Percentiles rank a stretch among this genome's conserved stretches.
Conservation (phyloP, 192 early-diverging fungal genomes). For the Entomortierella lignicola region DNA sequence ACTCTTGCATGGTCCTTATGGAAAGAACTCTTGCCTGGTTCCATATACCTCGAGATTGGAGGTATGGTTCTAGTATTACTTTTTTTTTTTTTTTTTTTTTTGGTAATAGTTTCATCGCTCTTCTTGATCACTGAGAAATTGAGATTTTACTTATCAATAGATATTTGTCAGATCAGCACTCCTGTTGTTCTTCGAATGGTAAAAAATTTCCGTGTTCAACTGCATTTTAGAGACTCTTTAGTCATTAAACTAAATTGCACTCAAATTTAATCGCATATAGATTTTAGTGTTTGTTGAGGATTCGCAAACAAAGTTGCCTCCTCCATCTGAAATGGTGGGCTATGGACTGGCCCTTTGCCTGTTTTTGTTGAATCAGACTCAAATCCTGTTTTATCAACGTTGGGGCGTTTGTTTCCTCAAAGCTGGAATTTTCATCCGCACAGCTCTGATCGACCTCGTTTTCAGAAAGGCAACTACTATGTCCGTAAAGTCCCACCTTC, state of each 20-base stretch:
- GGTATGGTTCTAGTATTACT: slow-evolving; percentile 1
- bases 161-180: background rate
- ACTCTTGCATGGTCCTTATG: slow-evolving; percentile 16
- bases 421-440: slow-evolving; percentile 40
- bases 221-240: too few relatives aligned
- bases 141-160: background rate
- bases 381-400: slow-evolving; percentile 36
- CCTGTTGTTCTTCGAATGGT: background rate
- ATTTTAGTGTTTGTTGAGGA: background rate
- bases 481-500: slow-evolving; percentile 27
- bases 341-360: slow-evolving; percentile 30
- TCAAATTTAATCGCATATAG: background rate
- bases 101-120: too few relatives aligned
- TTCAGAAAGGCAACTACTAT: slow-evolving; percentile 44
- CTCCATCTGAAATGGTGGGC: slow-evolving; percentile 32
- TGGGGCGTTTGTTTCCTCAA: slow-evolving; percentile 43
- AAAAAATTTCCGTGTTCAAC: background rate
- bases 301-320: background rate
- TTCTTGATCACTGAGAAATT: too few relatives aligned
- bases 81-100: too few relatives aligned
- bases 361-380: slow-evolving; percentile 2
- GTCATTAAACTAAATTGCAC: too few relatives aligned
- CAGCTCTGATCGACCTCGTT: slow-evolving; percentile 41
- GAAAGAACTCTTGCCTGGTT: slow-evolving; percentile 7
- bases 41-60: slow-evolving; percentile 18